Percentiles rank a stretch among this genome's conserved stretches.
Evolutionary conservation across 495 filamentous ascomycete species (phyloP).

Genomic region (Pyrenopolyporus hunteri): DNA sequence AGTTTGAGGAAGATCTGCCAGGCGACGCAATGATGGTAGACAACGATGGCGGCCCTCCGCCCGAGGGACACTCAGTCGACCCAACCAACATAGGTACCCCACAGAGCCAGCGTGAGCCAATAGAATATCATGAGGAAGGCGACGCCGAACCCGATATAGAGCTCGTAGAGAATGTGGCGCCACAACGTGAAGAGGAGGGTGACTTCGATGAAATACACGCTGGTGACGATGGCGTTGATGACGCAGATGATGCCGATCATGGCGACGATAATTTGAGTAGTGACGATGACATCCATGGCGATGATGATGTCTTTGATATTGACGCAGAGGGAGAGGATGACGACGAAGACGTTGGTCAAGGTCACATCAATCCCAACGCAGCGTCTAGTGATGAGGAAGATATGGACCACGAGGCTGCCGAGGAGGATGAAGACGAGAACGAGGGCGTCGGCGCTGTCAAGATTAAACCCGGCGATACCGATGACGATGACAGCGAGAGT

Average conservation of each 20-base stretch:
- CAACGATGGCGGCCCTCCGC: slow-evolving; percentile 44
- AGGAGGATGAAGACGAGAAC: slow-evolving; percentile 57
- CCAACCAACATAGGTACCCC: slow-evolving; percentile 27
- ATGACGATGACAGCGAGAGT: slow-evolving; percentile 53
- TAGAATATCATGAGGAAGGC: slow-evolving; percentile 55
- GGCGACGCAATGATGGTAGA: slow-evolving; percentile 39
- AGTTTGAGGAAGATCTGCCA: slow-evolving; percentile 40
- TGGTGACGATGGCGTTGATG: slow-evolving; percentile 44
- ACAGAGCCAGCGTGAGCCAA: slow-evolving; percentile 54
- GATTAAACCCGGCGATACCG: slow-evolving; percentile 61
- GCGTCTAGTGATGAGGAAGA: slow-evolving; percentile 47
- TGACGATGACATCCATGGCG: slow-evolving; percentile 51
- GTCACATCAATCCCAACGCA: slow-evolving; percentile 9
- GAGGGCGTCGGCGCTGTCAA: slow-evolving; percentile 81
- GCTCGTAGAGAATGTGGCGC: slow-evolving; percentile 38
- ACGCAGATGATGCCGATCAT: slow-evolving; percentile 50
- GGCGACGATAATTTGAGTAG: slow-evolving; percentile 49
- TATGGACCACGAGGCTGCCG: slow-evolving; percentile 44
- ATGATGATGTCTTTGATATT: slow-evolving; percentile 45
- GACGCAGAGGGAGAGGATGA: slow-evolving; percentile 48
- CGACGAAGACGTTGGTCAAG: slow-evolving; percentile 49
- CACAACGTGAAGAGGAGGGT: slow-evolving; percentile 31
- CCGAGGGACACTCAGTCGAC: slow-evolving; percentile 42
- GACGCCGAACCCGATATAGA: slow-evolving; percentile 47
- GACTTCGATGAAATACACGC: slow-evolving; percentile 51